phyloP scores from a whole-genome alignment of 345 rosid genomes.

The Gossypium ekmanianum region DNA sequence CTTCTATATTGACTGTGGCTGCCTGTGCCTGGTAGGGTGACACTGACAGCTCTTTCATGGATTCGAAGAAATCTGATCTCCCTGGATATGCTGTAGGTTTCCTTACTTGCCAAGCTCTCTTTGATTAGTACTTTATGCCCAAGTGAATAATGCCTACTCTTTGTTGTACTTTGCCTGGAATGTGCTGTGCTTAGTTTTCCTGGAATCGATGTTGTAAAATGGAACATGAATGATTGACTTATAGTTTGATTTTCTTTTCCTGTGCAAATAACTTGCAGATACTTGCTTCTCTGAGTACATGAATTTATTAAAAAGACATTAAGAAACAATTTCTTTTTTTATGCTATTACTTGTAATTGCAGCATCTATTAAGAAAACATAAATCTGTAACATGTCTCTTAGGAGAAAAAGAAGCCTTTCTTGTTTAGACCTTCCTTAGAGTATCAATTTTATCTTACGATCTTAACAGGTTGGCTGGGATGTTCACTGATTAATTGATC shows the following conservation, averaged over 20 bases:
- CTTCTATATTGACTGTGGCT: not conserved
- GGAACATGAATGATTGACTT: not conserved
- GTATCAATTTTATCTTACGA: not conserved
- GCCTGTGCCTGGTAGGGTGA: slow-evolving; percentile 28
- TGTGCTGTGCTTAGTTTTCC: not conserved
- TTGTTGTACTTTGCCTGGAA: not conserved
- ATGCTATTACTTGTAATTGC: not conserved
- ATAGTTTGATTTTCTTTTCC: not conserved
- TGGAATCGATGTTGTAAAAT: not conserved
- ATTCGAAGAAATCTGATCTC: slow-evolving; percentile 39
- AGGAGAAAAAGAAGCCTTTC: not conserved
- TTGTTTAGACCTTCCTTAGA: not conserved
- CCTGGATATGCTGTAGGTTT: slow-evolving; percentile 57
- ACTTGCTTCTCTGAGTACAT: not conserved
- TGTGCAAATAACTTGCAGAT: not conserved
- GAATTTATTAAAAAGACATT: not conserved
- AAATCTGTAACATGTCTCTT: not conserved
- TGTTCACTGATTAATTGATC: not conserved
- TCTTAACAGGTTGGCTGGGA: not conserved
- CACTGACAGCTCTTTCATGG: slow-evolving; percentile 21
- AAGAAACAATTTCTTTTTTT: not conserved
- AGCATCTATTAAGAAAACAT: not conserved
- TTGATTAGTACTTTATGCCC: not conserved
- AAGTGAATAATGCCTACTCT: not conserved
- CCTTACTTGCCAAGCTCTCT: not conserved